Conservation (phyloP, 169 alveolate species). For the Eimeria praecox region DNA sequence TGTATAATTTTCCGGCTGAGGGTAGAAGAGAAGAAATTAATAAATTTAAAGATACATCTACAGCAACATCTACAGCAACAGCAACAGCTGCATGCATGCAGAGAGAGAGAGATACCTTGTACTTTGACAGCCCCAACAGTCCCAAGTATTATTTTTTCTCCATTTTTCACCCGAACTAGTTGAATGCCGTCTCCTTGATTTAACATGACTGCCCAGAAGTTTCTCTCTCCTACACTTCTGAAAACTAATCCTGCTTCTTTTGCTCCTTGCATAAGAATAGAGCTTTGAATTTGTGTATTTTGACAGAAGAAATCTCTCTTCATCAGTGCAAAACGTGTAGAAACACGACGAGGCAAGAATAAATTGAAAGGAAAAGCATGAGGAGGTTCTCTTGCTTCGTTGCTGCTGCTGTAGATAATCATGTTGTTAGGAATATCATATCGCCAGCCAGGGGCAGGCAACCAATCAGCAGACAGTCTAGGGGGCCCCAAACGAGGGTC, state of each 20-base stretch:
- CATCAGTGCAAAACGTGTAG: conserved; percentile 53
- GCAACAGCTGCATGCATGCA: background rate
- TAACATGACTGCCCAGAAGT: conserved; percentile 71
- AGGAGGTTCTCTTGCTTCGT: conserved; percentile 63
- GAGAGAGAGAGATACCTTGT: no score
- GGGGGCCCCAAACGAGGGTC: conserved; percentile 71
- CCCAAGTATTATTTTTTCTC: conserved; percentile 28
- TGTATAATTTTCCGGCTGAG: conserved; percentile 56
- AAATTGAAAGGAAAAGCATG: conserved; percentile 69
- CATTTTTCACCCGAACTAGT: conserved; percentile 66
- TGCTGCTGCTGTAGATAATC: conserved; percentile 5
- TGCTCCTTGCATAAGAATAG: conserved; percentile 28
- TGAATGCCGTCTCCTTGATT: background rate
- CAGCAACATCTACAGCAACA: background rate
- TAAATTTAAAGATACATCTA: no score
- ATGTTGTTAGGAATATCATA: conserved; percentile 4
- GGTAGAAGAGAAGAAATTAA: background rate
- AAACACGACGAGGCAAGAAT: conserved; percentile 57
- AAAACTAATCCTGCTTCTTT: conserved; percentile 62
- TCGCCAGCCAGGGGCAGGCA: conserved; percentile 54
- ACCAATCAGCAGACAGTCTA: conserved; percentile 25
- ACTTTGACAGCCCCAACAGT: background rate
- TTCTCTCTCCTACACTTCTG: conserved; percentile 68
- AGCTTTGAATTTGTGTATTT: conserved; percentile 52
- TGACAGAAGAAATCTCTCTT: conserved; percentile 62